Percentiles rank a stretch among this genome's conserved stretches.
Conservation (phyloP, 768 basidiomycete species). For the Rhizopogon vinicolor region DNA sequence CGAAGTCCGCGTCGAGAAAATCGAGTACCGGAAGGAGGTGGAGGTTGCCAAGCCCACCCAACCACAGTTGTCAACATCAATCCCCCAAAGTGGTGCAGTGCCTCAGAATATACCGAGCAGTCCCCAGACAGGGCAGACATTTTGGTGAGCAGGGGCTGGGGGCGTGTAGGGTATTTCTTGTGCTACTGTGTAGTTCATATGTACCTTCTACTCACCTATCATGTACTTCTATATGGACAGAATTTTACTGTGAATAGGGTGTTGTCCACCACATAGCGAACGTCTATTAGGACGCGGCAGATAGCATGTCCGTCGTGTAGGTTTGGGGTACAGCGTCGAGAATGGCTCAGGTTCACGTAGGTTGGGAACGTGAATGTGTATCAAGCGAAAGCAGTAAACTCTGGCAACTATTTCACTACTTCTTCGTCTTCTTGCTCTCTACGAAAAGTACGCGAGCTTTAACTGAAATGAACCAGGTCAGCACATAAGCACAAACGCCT, state of each 20-base stretch:
- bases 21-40: slow-evolving; percentile 72
- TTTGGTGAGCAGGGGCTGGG: slow-evolving; percentile 1
- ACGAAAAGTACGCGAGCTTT: slow-evolving; percentile 73
- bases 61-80: slow-evolving; percentile 28
- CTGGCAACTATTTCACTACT: slow-evolving; percentile 23
- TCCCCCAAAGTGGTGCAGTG: slow-evolving; percentile 37
- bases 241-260: neutral
- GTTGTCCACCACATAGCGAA: neutral
- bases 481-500: neutral
- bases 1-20: slow-evolving; percentile 90
- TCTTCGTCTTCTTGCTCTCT: slow-evolving; percentile 73
- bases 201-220: neutral
- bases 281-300: neutral
- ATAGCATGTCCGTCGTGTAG: neutral
- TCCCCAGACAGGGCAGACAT: neutral
- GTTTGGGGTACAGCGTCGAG: neutral
- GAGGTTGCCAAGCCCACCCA: slow-evolving; percentile 32
- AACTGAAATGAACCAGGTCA: slow-evolving; percentile 35
- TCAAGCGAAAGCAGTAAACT: neutral
- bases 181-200: neutral
- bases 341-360: neutral
- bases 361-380: neutral
- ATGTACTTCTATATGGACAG: neutral
- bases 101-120: slow-evolving; percentile 47
- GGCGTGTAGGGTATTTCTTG: neutral